Conservation (phyloP, 2,329 filamentous ascomycete species). For the Furcasterigmium sp. region DNA sequence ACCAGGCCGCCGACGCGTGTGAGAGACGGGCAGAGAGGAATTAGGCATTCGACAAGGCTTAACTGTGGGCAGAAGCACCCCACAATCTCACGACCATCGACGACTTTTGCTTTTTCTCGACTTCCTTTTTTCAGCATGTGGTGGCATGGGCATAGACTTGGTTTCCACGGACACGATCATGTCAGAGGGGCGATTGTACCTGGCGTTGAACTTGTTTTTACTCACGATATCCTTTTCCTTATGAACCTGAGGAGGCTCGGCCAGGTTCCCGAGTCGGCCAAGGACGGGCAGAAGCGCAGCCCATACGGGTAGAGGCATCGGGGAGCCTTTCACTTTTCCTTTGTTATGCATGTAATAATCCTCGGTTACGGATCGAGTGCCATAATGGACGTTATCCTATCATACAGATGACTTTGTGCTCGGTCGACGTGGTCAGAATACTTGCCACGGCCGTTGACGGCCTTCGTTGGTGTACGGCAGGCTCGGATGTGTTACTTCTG, state of each 20-base stretch:
- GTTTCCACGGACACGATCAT: conserved; percentile 9
- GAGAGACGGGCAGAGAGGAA: not conserved
- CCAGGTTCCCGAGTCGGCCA: too few relatives aligned
- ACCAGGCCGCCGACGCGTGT: not conserved
- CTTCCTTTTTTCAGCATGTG: conserved; percentile 10
- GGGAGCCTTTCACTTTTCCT: not conserved
- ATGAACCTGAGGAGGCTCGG: not conserved
- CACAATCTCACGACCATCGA: conserved; percentile 13
- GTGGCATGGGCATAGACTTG: conserved; percentile 15
- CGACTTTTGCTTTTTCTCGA: conserved; percentile 6
- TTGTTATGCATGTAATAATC: not conserved
- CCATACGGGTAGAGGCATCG: too few relatives aligned
- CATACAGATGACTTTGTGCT: too few relatives aligned
- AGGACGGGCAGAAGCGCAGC: too few relatives aligned
- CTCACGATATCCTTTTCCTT: conserved; percentile 10
- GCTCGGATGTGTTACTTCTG: too few relatives aligned
- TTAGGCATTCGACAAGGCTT: not conserved
- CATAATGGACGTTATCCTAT: too few relatives aligned
- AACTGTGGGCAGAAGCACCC: not conserved
- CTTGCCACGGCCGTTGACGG: too few relatives aligned
- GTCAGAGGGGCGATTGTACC: conserved; percentile 5
- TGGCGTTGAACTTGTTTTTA: conserved; percentile 3
- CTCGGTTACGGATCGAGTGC: not conserved
- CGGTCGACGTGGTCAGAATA: too few relatives aligned
- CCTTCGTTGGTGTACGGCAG: too few relatives aligned